phyloP scores from a whole-genome alignment of 2,329 filamentous ascomycete species.

The Aquanectria penicillioides region DNA sequence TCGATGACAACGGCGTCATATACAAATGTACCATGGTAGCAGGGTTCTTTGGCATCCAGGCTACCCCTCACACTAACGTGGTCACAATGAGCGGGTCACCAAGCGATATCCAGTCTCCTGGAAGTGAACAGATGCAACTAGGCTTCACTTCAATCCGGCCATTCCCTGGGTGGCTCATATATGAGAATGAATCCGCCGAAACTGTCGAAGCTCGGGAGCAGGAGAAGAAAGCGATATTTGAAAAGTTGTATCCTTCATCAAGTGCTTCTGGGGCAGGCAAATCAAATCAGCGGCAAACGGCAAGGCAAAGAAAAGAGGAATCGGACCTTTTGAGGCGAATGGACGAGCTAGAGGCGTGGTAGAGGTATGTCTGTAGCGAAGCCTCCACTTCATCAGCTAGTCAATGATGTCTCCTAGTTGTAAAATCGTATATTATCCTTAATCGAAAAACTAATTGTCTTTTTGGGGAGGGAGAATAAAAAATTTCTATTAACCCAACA shows the following conservation, averaged over 20 bases:
- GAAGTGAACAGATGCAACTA: not conserved
- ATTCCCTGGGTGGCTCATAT: not conserved
- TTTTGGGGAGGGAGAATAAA: too few relatives aligned
- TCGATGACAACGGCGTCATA: slow-evolving; percentile 1
- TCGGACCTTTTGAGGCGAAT: too few relatives aligned
- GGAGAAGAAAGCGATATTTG: not conserved
- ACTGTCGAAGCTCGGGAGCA: not conserved
- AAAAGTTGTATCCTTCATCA: not conserved
- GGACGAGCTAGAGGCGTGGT: too few relatives aligned
- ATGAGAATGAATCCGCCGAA: not conserved
- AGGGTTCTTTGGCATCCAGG: slow-evolving; percentile 28
- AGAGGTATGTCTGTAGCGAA: too few relatives aligned
- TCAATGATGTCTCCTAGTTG: too few relatives aligned
- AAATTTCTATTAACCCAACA: too few relatives aligned
- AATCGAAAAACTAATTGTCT: too few relatives aligned
- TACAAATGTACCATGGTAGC: slow-evolving; percentile 26
- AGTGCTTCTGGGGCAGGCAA: too few relatives aligned
- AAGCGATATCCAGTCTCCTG: not conserved
- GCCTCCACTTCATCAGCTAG: too few relatives aligned
- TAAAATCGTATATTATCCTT: too few relatives aligned
- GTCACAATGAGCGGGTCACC: rapidly evolving
- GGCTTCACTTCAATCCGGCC: not conserved
- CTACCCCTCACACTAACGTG: not conserved
- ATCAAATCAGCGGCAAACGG: too few relatives aligned
- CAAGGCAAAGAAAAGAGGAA: too few relatives aligned